Evolutionary conservation across 208 protist species (phyloP).

Genomic region (Crithidia mellificae): DNA sequence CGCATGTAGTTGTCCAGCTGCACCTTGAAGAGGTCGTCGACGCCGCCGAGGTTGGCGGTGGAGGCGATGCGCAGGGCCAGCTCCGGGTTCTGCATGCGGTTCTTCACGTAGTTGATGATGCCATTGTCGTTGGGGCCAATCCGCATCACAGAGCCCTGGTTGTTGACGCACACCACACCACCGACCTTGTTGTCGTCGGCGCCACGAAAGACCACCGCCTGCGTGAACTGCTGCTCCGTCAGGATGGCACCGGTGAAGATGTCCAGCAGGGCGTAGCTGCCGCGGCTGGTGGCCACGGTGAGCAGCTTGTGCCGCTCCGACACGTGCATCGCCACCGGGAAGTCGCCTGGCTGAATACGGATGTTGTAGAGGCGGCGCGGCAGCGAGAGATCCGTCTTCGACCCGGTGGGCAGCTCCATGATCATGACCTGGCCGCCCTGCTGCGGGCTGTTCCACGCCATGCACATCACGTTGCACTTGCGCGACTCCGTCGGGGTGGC

Average conservation of each 20-base stretch:
- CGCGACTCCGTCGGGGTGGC: slow-evolving; percentile 63
- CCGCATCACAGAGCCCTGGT: slow-evolving; percentile 92
- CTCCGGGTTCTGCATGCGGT: slow-evolving; percentile 91
- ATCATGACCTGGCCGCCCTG: slow-evolving; percentile 87
- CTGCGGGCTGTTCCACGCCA: slow-evolving; percentile 90
- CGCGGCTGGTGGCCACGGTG: slow-evolving; percentile 97
- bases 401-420: slow-evolving; percentile 88
- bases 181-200: slow-evolving; percentile 81
- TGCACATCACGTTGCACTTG: slow-evolving; percentile 94
- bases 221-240: slow-evolving; percentile 95
- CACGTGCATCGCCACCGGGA: slow-evolving; percentile 97
- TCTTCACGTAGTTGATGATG: slow-evolving; percentile 97
- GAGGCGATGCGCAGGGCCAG: slow-evolving; percentile 96
- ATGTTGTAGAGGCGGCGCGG: slow-evolving; percentile 58
- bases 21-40: slow-evolving; percentile 95
- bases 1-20: slow-evolving; percentile 97
- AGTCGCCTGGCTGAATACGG: slow-evolving; percentile 92
- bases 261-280: slow-evolving; percentile 95
- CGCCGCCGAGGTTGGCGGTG: slow-evolving; percentile 96
- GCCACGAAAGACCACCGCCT: slow-evolving; percentile 97
- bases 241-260: slow-evolving; percentile 94
- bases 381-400: slow-evolving; percentile 78
- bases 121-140: slow-evolving; percentile 95
- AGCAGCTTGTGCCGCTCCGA: slow-evolving; percentile 96
- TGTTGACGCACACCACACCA: slow-evolving; percentile 97